Evolutionary conservation across 2,329 filamentous ascomycete species (phyloP), one percentile per base, ranked within the genome.

Genomic region (Pseudogymnoascus sp.): DNA sequence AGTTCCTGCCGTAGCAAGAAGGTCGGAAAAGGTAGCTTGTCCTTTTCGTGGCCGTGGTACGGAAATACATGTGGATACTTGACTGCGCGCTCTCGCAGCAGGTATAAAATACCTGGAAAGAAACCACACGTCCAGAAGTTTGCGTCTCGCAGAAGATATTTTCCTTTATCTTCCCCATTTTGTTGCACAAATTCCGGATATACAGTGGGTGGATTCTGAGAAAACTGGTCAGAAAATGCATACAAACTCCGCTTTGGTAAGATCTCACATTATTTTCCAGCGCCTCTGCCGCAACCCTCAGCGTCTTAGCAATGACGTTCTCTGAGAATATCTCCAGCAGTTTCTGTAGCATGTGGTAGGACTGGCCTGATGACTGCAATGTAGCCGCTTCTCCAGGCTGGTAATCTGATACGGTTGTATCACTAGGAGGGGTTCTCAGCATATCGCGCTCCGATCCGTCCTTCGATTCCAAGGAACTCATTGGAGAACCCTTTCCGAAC

Each of bases 61-160:
- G 59, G 64, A 17, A 68, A 61, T 9, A 65, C 64, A 3, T 70
- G 64, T 0, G 75, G 75, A 17, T 69, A 75, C 59, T 70, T 72
- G 58, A 71, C 62, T 1, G 70, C 64, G 0, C 75, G 70, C 60
- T 77, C 75, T 0, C 74, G 64, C 1, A 76, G 13, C 5, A 69
- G 68, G 63, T 75, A 75, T 2, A 77, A 68, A 33, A 65, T 71
- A 1, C 75, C 75, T 0, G 75, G 75, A 59, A 76, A 76, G 69
- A 76, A 76, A 13, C 75, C 75, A 33, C 73, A 75, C 0, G 75
- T 76, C 75, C 75, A 77, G 64, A 70, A 70, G 25, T 64, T 55
- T 9, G 66, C 64, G 3, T 68, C 65, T 42, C 67, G 66, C 21
- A 66, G 61, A 10, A 61, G 36, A 59, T 69, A 69, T 29, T 60